Conservation (phyloP, 441 rosid species). For the Daphne laureola region DNA sequence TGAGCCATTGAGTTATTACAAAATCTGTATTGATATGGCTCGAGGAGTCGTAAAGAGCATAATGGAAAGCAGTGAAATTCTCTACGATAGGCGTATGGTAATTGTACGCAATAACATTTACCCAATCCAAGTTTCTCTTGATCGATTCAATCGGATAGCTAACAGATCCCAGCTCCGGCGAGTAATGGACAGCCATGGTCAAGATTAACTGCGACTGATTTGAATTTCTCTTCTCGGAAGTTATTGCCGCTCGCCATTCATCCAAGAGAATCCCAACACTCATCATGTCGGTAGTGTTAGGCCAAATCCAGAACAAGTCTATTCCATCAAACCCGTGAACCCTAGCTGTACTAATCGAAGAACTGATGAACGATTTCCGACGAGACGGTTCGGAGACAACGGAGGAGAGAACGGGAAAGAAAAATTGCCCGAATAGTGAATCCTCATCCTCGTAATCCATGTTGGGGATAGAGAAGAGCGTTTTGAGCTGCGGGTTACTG, state of each 20-base stretch:
- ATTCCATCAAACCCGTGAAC: conserved; percentile 33
- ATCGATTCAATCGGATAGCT: conserved; percentile 28
- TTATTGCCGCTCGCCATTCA: conserved; percentile 37
- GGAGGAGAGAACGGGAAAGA: conserved; percentile 21
- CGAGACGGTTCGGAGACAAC: conserved; percentile 28
- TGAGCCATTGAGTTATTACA: conserved; percentile 28
- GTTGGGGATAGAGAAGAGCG: conserved; percentile 30
- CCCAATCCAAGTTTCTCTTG: conserved; percentile 36
- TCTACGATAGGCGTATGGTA: conserved; percentile 33
- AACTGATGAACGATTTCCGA: conserved; percentile 27
- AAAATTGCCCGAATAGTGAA: not conserved
- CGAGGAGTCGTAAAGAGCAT: conserved; percentile 30
- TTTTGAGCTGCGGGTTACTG: conserved; percentile 27
- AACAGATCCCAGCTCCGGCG: conserved; percentile 10
- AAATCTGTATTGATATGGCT: conserved; percentile 27
- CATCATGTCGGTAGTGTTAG: conserved; percentile 22
- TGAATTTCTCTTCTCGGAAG: conserved; percentile 22
- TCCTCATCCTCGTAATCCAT: conserved; percentile 17
- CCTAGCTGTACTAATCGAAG: conserved; percentile 30
- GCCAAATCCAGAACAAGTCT: conserved; percentile 27
- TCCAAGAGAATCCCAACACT: conserved; percentile 20
- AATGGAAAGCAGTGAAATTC: conserved; percentile 30
- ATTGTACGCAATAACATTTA: conserved; percentile 33
- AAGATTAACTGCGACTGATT: conserved; percentile 15
- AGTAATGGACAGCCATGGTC: conserved; percentile 17